Evolutionary conservation across 139 green algal genomes (phyloP), one percentile per base, ranked within the genome.

Genomic region (Chlorella ohadii): DNA sequence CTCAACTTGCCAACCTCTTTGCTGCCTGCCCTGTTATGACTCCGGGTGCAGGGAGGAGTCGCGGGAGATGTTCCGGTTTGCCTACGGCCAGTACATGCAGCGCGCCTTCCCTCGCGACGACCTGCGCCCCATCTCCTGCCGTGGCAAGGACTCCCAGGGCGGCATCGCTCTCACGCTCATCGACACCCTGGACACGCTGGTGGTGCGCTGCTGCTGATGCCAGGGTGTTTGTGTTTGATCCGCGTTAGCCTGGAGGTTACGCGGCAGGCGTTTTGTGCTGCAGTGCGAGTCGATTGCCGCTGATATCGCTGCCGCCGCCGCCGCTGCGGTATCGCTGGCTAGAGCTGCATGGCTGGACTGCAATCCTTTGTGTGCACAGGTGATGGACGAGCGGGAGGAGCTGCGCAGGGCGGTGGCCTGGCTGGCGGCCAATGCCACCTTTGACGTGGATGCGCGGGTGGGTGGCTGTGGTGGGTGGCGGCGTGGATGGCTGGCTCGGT

Each of bases 21-120:
- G 31, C 72, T 51, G 31, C 47, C 31, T 17, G 6, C 51, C 0
- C 51, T 12, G n/a, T n/a, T n/a, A n/a, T n/a, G n/a, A n/a, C n/a
- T n/a, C n/a, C n/a, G n/a, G n/a, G n/a, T 44, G 75, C 85, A 93
- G 94, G 81, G 57, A 92, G 3, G 85, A 96, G 66, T 91, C 89
- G 0, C 84, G 85, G 82, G 82, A 90, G 0, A 96, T 96, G 91
- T 97, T 98, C 85, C 85, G 92, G 70, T 72, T 90, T 57, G 91
- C 87, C 0, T 97, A 85, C 72, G 77, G 65, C 11, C 88, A 89
- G 31, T 98, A 98, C 88, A 94, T 97, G 91, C 61, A 79, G 51
- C 90, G 91, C 31, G 94, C 91, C 2, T 97, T 95, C 70, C 94
- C 94, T 6, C 88, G 89, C 84, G 95, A 98, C 87, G 95, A 98